Evolutionary conservation across 1,139 yeast species (phyloP), one percentile per base, ranked within the genome.

Genomic region (Yamadazyma membranifaciens): DNA sequence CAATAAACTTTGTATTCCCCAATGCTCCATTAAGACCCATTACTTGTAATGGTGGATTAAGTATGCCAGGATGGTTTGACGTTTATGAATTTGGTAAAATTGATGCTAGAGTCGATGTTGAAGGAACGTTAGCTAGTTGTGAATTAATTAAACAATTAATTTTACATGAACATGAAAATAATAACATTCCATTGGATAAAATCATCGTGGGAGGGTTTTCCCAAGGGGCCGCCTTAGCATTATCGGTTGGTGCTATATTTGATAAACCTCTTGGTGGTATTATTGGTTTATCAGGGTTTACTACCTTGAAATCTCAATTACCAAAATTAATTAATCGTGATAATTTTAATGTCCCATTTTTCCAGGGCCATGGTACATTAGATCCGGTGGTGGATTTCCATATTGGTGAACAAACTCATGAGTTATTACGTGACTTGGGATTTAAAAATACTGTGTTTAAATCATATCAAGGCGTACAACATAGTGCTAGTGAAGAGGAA

Each of bases 161-260:
- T 37, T 65, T 75, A 17, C 83, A 83, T 46, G 91, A 88, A 57
- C 69, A 80, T 12, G 76, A 73, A 6, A 59, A 59, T 5, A 48
- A 61, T 41, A 86, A 94, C 3, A 76, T 91, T 30, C 77, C 83
- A 1, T 66, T 89, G 0, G 81, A 84, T 30, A 77, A 83, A 40
- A 84, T 92, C 38, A 71, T 92, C 12, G 68, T 92, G 46, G 98
- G 98, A 28, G 98, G 98, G 1, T 92, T 92, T 57, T 83, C 95
- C 6, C 98, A 92, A 63, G 98, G 98, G 44, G 95, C 89, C 37
- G 92, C 95, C 1, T 50, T 91, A 10, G 66, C 95, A 1, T 65
- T 87, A 44, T 91, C 89, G 2, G 58, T 71, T 9, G 50, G 58
- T n/a, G 48, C 72, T 1, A 48, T 60, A 31, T 60, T 75, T 33